Evolutionary conservation across 2,329 filamentous ascomycete genomes (phyloP).

Genomic region (Verticillium alfalfae): DNA sequence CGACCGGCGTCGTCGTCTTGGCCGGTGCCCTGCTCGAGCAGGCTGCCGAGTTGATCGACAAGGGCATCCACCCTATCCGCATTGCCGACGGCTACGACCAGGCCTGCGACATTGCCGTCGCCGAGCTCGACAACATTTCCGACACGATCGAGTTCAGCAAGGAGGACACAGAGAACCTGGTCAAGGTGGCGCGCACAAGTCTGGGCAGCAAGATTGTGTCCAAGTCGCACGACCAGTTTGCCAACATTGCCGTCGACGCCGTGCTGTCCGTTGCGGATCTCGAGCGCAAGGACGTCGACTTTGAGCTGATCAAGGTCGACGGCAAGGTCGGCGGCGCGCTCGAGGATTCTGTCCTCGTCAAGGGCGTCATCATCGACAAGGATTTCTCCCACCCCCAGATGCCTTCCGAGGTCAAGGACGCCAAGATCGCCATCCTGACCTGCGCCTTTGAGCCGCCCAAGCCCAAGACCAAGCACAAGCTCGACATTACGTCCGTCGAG

Average conservation of each 20-base stretch:
- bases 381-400: constrained; percentile 99
- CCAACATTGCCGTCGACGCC: constrained; percentile 93
- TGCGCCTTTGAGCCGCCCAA: constrained; percentile 98
- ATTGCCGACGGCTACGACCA: constrained; percentile 98
- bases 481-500: constrained; percentile 94
- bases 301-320: constrained; percentile 98
- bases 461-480: constrained; percentile 99
- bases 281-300: constrained; percentile 94
- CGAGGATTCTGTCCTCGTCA: constrained; percentile 90
- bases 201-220: constrained; percentile 98
- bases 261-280: constrained; percentile 95
- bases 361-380: constrained; percentile 98
- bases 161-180: constrained; percentile 75
- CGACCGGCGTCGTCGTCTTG: constrained; percentile 93
- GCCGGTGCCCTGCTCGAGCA: constrained; percentile 93
- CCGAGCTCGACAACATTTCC: constrained; percentile 87
- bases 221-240: constrained; percentile 97
- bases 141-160: constrained; percentile 83
- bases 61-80: constrained; percentile 97
- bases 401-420: constrained; percentile 90
- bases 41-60: constrained; percentile 96
- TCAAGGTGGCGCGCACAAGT: constrained; percentile 93
- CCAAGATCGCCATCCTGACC: constrained; percentile 95
- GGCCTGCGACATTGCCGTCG: constrained; percentile 92
- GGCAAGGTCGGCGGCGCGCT: constrained; percentile 93